These are phyloP conservation scores for Eucalyptus grandis DNA, from an alignment of 345 rosid species.

Conservation along the genomic window DNA sequence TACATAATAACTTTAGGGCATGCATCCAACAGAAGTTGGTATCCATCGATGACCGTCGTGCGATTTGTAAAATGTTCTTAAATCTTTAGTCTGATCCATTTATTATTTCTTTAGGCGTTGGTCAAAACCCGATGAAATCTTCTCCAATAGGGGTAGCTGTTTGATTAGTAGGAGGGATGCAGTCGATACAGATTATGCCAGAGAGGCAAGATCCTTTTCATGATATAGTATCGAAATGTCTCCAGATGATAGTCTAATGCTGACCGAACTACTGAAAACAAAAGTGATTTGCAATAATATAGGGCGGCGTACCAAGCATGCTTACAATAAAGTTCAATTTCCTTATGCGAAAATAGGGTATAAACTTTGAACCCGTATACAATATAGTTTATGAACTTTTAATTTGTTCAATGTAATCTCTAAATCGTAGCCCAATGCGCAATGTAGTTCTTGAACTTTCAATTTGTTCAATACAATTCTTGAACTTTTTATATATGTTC, in stretches of 20 bases:
- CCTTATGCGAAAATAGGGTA: background rate
- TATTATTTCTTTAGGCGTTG: background rate
- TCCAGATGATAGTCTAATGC: background rate
- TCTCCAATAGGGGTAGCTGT: background rate
- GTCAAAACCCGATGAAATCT: background rate
- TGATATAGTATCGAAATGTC: background rate
- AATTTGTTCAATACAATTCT: too few species aligned
- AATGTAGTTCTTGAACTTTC: too few species aligned
- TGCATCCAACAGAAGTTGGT: too few species aligned
- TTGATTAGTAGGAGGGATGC: background rate
- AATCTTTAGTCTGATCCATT: background rate
- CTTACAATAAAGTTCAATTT: background rate
- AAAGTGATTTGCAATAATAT: background rate
- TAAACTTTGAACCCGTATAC: too few species aligned
- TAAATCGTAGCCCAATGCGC: too few species aligned
- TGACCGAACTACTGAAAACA: background rate
- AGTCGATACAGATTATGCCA: background rate
- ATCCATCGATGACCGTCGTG: too few species aligned
- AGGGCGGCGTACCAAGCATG: background rate
- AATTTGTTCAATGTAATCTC: too few species aligned
- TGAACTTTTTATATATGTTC: too few species aligned
- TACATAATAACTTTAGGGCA: too few species aligned
- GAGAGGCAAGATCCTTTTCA: background rate
- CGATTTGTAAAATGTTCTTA: too few species aligned
- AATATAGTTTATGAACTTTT: too few species aligned